phyloP scores from a whole-genome alignment of 2,329 filamentous ascomycete genomes.

The Colletotrichum paranaense region DNA sequence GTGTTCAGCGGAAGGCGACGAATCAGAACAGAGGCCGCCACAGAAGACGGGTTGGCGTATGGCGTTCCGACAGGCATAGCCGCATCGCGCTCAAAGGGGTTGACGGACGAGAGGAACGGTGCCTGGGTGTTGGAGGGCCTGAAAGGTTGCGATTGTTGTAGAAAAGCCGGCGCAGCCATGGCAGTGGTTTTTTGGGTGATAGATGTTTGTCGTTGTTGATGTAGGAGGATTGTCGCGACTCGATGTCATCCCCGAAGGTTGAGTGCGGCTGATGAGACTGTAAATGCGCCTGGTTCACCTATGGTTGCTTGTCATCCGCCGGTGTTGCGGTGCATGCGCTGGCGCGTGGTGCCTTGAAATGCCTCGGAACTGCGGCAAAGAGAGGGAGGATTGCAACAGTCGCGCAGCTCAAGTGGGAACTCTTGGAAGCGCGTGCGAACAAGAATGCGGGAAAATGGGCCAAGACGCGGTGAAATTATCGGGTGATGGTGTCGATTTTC shows the following conservation, averaged over 20 bases:
- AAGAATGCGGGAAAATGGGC: neutral
- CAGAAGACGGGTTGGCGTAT: slow-evolving; percentile 48
- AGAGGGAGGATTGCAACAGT: slow-evolving; percentile 19
- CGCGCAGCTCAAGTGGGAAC: slow-evolving; percentile 14
- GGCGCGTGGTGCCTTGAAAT: slow-evolving; percentile 32
- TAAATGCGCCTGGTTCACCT: slow-evolving; percentile 39
- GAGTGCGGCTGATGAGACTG: slow-evolving; percentile 40
- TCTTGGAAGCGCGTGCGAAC: neutral
- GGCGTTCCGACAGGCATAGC: slow-evolving; percentile 53
- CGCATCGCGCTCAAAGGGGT: slow-evolving; percentile 55
- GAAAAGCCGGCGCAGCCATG: slow-evolving; percentile 60
- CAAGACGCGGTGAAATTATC: slow-evolving; percentile 27
- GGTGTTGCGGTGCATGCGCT: slow-evolving; percentile 42
- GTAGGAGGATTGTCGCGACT: slow-evolving; percentile 48
- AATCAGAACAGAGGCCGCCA: slow-evolving; percentile 59
- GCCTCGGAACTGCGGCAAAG: neutral
- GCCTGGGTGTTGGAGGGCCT: slow-evolving; percentile 50
- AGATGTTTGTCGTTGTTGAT: slow-evolving; percentile 40
- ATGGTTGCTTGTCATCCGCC: slow-evolving; percentile 45
- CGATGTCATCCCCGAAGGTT: slow-evolving; percentile 38
- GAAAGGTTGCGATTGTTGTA: slow-evolving; percentile 53
- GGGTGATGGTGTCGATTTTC: slow-evolving; percentile 6
- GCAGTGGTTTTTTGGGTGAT: slow-evolving; percentile 43
- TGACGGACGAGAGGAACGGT: slow-evolving; percentile 45
- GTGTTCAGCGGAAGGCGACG: slow-evolving; percentile 65